Percentiles rank a stretch among this genome's conserved stretches.
phyloP scores from a whole-genome alignment of 1,284 basidiomycete species.

The Heterobasidion occidentale region DNA sequence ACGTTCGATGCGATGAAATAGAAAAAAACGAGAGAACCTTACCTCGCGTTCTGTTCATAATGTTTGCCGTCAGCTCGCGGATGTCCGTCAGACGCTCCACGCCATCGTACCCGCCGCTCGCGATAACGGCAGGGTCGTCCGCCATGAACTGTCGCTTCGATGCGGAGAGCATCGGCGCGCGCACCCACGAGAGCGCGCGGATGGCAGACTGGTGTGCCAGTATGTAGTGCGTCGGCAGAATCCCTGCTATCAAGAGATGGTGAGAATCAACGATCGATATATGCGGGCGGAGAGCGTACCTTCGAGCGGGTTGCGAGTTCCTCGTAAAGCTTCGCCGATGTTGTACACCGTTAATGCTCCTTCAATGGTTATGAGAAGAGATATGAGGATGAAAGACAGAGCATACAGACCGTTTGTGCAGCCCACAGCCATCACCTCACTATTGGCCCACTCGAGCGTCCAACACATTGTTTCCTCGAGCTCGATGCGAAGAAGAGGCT shows the following conservation, averaged over 20 bases:
- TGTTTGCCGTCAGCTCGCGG: conserved; percentile 51
- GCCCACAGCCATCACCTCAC: conserved; percentile 70
- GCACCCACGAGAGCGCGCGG: conserved; percentile 65
- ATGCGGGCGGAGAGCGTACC: not conserved
- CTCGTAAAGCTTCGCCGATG: conserved; percentile 43
- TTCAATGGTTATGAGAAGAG: conserved; percentile 19
- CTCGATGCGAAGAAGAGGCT: conserved; percentile 64
- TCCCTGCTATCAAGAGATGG: conserved; percentile 18
- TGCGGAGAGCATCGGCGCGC: conserved; percentile 47
- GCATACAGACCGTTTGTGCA: conserved; percentile 65
- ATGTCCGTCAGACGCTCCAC: conserved; percentile 68
- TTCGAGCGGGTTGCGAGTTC: not conserved
- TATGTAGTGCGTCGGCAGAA: conserved; percentile 67
- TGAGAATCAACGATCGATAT: too few relatives aligned
- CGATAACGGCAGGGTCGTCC: conserved; percentile 62
- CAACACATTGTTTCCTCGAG: conserved; percentile 66
- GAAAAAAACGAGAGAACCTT: too few relatives aligned
- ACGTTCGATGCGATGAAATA: too few relatives aligned
- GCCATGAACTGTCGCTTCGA: conserved; percentile 36
- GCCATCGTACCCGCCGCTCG: conserved; percentile 75
- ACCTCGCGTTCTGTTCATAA: conserved; percentile 74
- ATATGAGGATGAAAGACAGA: not conserved
- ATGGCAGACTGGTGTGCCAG: conserved; percentile 74
- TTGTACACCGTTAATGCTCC: conserved; percentile 75
- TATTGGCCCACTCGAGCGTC: conserved; percentile 83